phyloP scores from a whole-genome alignment of 225 moss, liverwort and hornwort species.

The Bryoerythrophyllum caledonicum region DNA sequence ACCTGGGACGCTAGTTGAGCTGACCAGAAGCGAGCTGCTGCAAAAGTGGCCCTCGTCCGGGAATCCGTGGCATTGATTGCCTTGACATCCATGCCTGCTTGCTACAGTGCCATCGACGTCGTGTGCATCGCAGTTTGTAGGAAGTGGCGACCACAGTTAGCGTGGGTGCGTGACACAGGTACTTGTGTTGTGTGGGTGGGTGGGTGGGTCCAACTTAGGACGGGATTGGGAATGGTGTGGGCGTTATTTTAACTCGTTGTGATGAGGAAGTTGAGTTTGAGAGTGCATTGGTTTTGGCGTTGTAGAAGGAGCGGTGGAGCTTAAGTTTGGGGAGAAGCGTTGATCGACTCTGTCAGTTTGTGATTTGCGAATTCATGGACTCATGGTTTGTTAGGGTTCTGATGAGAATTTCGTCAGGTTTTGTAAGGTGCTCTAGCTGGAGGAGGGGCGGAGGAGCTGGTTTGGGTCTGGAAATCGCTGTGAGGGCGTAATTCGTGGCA shows the following conservation, averaged over 20 bases:
- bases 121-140: neutral
- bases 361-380: no score
- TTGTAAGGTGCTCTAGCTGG: neutral
- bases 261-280: neutral
- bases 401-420: neutral
- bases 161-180: constrained; percentile 2
- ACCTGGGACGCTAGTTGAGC: neutral
- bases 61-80: neutral
- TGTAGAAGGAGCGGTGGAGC: neutral
- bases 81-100: neutral
- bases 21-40: no score
- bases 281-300: constrained; percentile 10
- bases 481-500: neutral
- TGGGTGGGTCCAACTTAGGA: neutral
- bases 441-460: neutral
- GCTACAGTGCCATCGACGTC: no score
- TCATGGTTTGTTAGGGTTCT: no score
- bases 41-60: neutral
- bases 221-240: neutral
- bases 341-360: no score
- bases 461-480: neutral
- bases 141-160: neutral
- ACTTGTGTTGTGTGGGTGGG: neutral
- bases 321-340: neutral
- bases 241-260: neutral